Evolutionary conservation across 2,329 filamentous ascomycete species (phyloP), one percentile per base, ranked within the genome.

Genomic region (Trichoderma aggressivum): DNA sequence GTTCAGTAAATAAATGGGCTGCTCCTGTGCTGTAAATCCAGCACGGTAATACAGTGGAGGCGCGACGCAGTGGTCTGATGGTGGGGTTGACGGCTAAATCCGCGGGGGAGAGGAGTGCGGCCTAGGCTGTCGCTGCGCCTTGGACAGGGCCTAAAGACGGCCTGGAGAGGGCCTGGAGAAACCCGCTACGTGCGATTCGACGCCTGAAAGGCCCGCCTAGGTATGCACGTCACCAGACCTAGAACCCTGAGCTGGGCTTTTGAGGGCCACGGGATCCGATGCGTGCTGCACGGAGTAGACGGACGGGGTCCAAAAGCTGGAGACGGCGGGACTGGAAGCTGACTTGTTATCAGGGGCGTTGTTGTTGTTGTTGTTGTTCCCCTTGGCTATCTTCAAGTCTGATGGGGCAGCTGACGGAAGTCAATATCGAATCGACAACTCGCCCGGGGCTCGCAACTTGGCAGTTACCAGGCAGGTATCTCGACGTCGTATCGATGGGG

Each of bases 41-140:
- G n/a, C 21, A 21, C 11, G n/a, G 43, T 39, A 56, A 32, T 47
- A 47, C 43, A n/a, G n/a, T n/a, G 30, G 30, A 47, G 43, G 43
- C 18, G 18, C n/a, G 58, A 60, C 34, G 16, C 58, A 53, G 64
- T 71, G 69, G 69, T 60, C 60, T 59, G 69, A 71, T 66, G 55
- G 69, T 71, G 69, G 69, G 69, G 61, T 64, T 62, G 61, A 60
- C 62, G 69, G 69, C 69, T 71, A 66, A 71, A 71, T 34, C 6
- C 34, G 16, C 53, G 34, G 63, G 63, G 53, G 11, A 60, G n/a
- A 39, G 53, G 50, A 39, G 7, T 66, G 50, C n/a, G 63, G 63
- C 63, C 61, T 66, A 56, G 34, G 24, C 18, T 50, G 36, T 30
- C 39, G 59, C 59, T 43, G 60, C 24, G 64, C 50, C 36, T 55